These are phyloP conservation scores for Dendrobium catenatum DNA, from an alignment of 106 monocot genomes.

Conservation along the genomic window DNA sequence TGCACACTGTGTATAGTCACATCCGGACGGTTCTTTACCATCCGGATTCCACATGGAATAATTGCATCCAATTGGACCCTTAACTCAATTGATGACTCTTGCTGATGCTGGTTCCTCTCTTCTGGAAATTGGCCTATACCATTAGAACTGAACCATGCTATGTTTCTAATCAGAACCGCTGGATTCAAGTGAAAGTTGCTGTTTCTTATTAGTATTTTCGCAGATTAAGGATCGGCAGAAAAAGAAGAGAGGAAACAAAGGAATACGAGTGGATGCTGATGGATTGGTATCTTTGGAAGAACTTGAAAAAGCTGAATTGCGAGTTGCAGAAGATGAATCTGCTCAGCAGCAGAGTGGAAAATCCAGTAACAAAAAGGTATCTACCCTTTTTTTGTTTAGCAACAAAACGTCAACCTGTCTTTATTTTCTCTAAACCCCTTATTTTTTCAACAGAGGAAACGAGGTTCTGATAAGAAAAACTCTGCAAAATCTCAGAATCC, in stretches of 20 bases:
- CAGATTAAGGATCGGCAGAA: constrained; percentile 83
- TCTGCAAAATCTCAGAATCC: constrained; percentile 20
- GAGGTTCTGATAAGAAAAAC: constrained; percentile 30
- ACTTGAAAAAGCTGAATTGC: constrained; percentile 25
- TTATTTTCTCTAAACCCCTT: neutral
- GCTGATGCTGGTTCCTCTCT: too few relatives aligned
- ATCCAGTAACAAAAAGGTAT: constrained; percentile 70
- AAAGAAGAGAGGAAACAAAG: constrained; percentile 53
- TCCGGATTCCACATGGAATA: too few relatives aligned
- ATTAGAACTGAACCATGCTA: too few relatives aligned
- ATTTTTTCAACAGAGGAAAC: constrained; percentile 38
- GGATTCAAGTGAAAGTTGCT: neutral
- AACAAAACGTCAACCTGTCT: neutral
- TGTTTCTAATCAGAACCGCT: too few relatives aligned
- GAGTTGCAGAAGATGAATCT: constrained; percentile 23
- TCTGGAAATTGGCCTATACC: too few relatives aligned
- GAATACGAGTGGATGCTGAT: constrained; percentile 65
- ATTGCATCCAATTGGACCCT: too few relatives aligned
- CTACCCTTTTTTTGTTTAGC: too few relatives aligned
- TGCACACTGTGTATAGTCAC: too few relatives aligned
- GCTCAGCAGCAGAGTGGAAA: constrained; percentile 29
- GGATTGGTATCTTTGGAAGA: constrained; percentile 79
- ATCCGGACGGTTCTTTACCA: too few relatives aligned
- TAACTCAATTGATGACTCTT: too few relatives aligned
- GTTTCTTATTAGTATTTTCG: neutral